Evolutionary conservation across 192 early-diverging fungal species (phyloP).

Genomic region (Backusella australiensis): DNA sequence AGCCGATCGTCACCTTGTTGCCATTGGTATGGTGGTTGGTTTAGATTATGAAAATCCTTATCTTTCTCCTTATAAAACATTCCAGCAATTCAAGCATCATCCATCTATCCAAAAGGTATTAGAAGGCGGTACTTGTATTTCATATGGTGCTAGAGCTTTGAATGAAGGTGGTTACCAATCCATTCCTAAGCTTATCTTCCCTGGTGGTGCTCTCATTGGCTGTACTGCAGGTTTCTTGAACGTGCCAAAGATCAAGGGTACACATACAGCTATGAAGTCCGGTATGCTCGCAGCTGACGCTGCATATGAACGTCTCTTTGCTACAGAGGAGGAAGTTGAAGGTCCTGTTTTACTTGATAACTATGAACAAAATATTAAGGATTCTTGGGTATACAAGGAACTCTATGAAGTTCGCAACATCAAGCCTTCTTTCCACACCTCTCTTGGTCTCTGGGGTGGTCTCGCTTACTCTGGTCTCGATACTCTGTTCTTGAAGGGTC

Average conservation of each 20-base stretch:
- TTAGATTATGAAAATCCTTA: slow-evolving; percentile 97
- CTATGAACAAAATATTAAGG: slow-evolving; percentile 81
- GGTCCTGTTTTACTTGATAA: slow-evolving; percentile 65
- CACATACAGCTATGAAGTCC: slow-evolving; percentile 99
- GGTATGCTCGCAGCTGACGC: slow-evolving; percentile 96
- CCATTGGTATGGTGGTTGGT: slow-evolving; percentile 87
- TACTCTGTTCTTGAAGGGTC: slow-evolving; percentile 85
- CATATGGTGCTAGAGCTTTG: slow-evolving; percentile 95
- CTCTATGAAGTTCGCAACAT: slow-evolving; percentile 90
- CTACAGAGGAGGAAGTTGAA: slow-evolving; percentile 41
- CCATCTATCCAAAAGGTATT: slow-evolving; percentile 79
- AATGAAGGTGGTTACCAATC: slow-evolving; percentile 97
- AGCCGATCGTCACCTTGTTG: slow-evolving; percentile 69
- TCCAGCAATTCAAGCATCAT: slow-evolving; percentile 92
- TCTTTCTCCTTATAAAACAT: slow-evolving; percentile 94
- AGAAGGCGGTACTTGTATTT: slow-evolving; percentile 86
- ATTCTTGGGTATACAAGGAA: slow-evolving; percentile 91
- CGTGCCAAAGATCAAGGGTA: slow-evolving; percentile 98
- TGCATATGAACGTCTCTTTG: slow-evolving; percentile 56
- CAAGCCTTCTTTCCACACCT: slow-evolving; percentile 88
- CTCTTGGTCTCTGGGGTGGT: slow-evolving; percentile 85
- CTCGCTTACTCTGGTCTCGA: slow-evolving; percentile 88
- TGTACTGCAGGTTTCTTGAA: slow-evolving; percentile 96
- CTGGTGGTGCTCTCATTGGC: slow-evolving; percentile 94
- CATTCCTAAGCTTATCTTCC: slow-evolving; percentile 91